phyloP scores from a whole-genome alignment of 2,329 filamentous ascomycete species.

The Leptographium radiaticola region DNA sequence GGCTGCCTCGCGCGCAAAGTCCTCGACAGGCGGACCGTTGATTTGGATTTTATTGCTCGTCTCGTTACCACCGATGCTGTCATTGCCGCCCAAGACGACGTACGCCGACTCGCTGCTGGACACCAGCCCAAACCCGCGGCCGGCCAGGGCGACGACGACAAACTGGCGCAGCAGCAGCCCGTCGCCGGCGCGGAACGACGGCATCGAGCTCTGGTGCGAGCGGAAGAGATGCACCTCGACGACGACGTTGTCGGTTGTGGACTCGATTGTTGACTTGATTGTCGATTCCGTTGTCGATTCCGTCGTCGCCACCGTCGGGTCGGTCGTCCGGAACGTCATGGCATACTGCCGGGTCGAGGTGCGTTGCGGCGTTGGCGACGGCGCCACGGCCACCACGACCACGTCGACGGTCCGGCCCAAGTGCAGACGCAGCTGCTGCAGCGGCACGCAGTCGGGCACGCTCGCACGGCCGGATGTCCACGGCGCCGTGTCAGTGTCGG shows the following conservation, averaged over 20 bases:
- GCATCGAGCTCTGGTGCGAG: conserved; percentile 43
- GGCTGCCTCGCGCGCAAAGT: conserved; percentile 32
- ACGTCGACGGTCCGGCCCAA: conserved; percentile 38
- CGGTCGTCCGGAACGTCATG: conserved; percentile 43
- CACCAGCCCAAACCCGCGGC: conserved; percentile 41
- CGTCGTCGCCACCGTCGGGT: conserved; percentile 21
- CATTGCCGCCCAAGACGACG: conserved; percentile 35
- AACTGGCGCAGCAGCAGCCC: conserved; percentile 45
- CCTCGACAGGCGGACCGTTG: conserved; percentile 46
- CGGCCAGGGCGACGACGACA: conserved; percentile 37
- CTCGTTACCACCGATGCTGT: conserved; percentile 1
- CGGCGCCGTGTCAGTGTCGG: background rate
- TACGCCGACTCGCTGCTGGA: conserved; percentile 45
- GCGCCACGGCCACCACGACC: conserved; percentile 38
- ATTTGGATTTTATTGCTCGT: conserved; percentile 28
- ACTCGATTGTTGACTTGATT: conserved; percentile 15
- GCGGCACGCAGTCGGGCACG: conserved; percentile 37
- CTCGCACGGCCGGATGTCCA: conserved; percentile 30
- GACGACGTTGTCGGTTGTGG: conserved; percentile 32
- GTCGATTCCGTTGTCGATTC: background rate
- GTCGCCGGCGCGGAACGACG: conserved; percentile 41
- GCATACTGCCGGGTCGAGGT: conserved; percentile 46
- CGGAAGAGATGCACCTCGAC: conserved; percentile 45
- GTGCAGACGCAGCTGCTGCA: conserved; percentile 38
- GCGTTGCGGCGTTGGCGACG: conserved; percentile 30